These are phyloP conservation scores for Fusarium oligoseptatum DNA, from an alignment of 2,329 filamentous ascomycete genomes.

Conservation along the genomic window DNA sequence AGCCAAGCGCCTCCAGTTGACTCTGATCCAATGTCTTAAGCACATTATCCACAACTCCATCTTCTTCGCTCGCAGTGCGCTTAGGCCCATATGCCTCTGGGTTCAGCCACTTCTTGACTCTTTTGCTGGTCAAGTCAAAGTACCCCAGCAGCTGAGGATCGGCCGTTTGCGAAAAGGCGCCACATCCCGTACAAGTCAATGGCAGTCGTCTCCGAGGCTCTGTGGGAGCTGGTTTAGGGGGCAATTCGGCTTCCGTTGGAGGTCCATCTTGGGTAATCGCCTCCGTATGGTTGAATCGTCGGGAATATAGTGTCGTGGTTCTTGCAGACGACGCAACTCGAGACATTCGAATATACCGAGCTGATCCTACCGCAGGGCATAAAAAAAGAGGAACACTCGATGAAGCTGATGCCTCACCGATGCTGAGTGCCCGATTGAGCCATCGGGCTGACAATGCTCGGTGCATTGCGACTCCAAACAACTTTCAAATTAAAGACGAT, in stretches of 20 bases:
- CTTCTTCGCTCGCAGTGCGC: constrained; percentile 51
- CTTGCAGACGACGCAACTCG: constrained; percentile 19
- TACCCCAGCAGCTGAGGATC: constrained; percentile 67
- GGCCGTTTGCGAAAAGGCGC: constrained; percentile 71
- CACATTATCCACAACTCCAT: constrained; percentile 61
- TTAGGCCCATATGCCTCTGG: constrained; percentile 34
- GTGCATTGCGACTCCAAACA: constrained; percentile 54
- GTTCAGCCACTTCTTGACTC: constrained; percentile 62
- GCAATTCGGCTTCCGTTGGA: not conserved
- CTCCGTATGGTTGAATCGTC: constrained; percentile 48
- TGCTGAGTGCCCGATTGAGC: constrained; percentile 58
- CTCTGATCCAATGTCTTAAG: constrained; percentile 58
- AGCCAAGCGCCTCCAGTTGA: constrained; percentile 60
- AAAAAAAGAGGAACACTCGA: constrained; percentile 62
- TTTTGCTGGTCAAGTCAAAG: constrained; percentile 65
- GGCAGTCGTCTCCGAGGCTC: constrained; percentile 58
- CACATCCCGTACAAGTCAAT: constrained; percentile 73
- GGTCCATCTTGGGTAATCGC: constrained; percentile 16
- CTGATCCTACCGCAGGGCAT: constrained; percentile 58
- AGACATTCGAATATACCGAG: constrained; percentile 24
- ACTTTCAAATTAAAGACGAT: constrained; percentile 2
- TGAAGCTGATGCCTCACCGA: constrained; percentile 53
- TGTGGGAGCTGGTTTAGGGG: not conserved
- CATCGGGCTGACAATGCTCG: constrained; percentile 58
- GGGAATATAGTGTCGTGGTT: constrained; percentile 30